These are phyloP conservation scores for Venturiaceae sp. DNA, from an alignment of 2,329 filamentous ascomycete species.

Conservation along the genomic window DNA sequence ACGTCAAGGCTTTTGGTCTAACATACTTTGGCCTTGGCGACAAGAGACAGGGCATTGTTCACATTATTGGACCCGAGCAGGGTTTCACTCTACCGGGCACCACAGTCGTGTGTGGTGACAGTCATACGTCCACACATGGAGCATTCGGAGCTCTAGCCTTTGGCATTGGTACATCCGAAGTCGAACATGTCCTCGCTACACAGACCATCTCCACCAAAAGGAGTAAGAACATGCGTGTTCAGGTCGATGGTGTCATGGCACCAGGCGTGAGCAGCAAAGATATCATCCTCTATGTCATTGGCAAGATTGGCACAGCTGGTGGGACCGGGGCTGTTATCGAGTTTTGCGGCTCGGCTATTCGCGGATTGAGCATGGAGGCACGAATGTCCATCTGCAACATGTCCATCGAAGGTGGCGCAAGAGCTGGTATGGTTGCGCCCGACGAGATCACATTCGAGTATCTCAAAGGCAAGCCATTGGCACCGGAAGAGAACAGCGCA, in stretches of 20 bases:
- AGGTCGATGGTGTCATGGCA: constrained; percentile 82
- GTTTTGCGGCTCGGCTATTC: constrained; percentile 92
- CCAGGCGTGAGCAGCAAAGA: constrained; percentile 96
- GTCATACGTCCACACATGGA: constrained; percentile 95
- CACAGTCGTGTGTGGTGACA: constrained; percentile 95
- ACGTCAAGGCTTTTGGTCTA: constrained; percentile 91
- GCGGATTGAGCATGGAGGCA: constrained; percentile 84
- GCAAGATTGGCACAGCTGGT: constrained; percentile 87
- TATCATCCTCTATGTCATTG: constrained; percentile 85
- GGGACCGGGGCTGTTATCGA: constrained; percentile 93
- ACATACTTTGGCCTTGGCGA: constrained; percentile 96
- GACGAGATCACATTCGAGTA: constrained; percentile 94
- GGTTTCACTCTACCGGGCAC: constrained; percentile 96
- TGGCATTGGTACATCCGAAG: constrained; percentile 95
- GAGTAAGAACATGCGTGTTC: constrained; percentile 98
- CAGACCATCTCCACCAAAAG: constrained; percentile 90
- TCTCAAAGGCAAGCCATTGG: constrained; percentile 81
- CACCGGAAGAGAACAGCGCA: constrained; percentile 71
- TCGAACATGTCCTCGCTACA: constrained; percentile 95
- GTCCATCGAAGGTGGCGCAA: constrained; percentile 92
- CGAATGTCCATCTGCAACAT: constrained; percentile 99
- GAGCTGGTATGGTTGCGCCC: constrained; percentile 93
- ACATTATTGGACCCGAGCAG: constrained; percentile 97
- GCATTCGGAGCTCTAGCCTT: constrained; percentile 92
- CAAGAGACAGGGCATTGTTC: constrained; percentile 95